These are phyloP conservation scores for Balakata baccata DNA, from an alignment of 345 rosid genomes.

Conservation along the genomic window DNA sequence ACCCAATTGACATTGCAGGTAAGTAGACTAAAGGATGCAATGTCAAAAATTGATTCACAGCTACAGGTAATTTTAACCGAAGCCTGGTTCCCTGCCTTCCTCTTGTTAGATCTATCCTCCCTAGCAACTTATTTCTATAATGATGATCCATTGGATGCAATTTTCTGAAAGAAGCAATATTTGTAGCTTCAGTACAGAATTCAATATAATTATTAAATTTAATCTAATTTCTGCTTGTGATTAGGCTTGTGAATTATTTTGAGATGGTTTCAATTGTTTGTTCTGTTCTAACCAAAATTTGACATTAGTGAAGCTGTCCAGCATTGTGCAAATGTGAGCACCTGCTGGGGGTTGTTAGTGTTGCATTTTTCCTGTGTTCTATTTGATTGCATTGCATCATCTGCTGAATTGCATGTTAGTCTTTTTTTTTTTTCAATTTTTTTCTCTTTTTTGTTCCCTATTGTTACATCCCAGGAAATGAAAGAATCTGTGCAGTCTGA, in stretches of 20 bases:
- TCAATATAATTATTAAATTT: background rate
- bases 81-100: background rate
- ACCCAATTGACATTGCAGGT: constrained; percentile 45
- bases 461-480: constrained; percentile 48
- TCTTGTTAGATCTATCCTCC: background rate
- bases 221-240: background rate
- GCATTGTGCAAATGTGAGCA: background rate
- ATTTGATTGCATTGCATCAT: background rate
- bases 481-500: constrained; percentile 80
- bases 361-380: background rate
- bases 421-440: too few relatives aligned
- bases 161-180: background rate
- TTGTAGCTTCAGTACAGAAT: background rate
- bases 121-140: background rate
- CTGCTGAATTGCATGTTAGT: background rate
- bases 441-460: background rate
- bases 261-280: background rate
- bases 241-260: background rate
- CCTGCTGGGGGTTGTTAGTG: background rate
- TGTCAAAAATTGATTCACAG: constrained; percentile 79
- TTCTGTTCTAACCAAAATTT: background rate
- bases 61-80: constrained; percentile 54
- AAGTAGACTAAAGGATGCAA: constrained; percentile 74
- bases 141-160: background rate
- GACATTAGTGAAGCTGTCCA: background rate